phyloP scores from a whole-genome alignment of 2,329 filamentous ascomycete genomes.

The Endoconidiophora polonica region DNA sequence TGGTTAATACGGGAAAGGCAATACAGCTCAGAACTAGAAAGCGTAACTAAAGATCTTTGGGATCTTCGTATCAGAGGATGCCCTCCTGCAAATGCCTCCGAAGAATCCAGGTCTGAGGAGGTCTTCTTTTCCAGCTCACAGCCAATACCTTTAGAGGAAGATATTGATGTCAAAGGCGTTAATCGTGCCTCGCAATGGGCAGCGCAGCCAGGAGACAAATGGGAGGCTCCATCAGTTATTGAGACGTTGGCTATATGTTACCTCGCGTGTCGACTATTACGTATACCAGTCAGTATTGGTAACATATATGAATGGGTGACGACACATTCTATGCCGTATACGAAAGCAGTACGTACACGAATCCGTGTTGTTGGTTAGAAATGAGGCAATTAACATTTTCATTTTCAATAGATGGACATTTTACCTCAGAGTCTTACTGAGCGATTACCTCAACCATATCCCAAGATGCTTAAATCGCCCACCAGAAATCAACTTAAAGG shows the following conservation, averaged over 20 bases:
- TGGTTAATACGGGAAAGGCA: slow-evolving; percentile 53
- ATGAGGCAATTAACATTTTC: slow-evolving; percentile 5
- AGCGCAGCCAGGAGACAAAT: slow-evolving; percentile 27
- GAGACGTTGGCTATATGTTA: slow-evolving; percentile 71
- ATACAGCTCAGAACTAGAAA: slow-evolving; percentile 59
- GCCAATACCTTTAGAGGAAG: slow-evolving; percentile 14
- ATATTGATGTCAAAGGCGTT: slow-evolving; percentile 15
- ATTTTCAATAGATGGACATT: slow-evolving; percentile 33
- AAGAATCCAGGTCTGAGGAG: slow-evolving; percentile 3
- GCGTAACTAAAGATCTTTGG: slow-evolving; percentile 72
- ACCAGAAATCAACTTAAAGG: slow-evolving; percentile 26
- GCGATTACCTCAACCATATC: slow-evolving; percentile 45
- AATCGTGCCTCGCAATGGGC: slow-evolving; percentile 27
- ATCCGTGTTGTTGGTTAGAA: background rate
- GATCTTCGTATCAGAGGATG: slow-evolving; percentile 42
- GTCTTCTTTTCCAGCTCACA: slow-evolving; percentile 22
- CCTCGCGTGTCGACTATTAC: slow-evolving; percentile 56
- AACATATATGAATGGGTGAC: slow-evolving; percentile 56
- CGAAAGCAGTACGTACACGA: slow-evolving; percentile 39
- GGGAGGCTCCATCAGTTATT: slow-evolving; percentile 47
- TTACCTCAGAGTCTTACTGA: slow-evolving; percentile 45
- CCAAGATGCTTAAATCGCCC: slow-evolving; percentile 38
- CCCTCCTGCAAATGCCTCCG: slow-evolving; percentile 16
- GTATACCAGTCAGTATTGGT: slow-evolving; percentile 57
- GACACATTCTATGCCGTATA: slow-evolving; percentile 52